Evolutionary conservation across 495 filamentous ascomycete species (phyloP), one percentile per base, ranked within the genome.

Genomic region (Annulohypoxylon moriforme): DNA sequence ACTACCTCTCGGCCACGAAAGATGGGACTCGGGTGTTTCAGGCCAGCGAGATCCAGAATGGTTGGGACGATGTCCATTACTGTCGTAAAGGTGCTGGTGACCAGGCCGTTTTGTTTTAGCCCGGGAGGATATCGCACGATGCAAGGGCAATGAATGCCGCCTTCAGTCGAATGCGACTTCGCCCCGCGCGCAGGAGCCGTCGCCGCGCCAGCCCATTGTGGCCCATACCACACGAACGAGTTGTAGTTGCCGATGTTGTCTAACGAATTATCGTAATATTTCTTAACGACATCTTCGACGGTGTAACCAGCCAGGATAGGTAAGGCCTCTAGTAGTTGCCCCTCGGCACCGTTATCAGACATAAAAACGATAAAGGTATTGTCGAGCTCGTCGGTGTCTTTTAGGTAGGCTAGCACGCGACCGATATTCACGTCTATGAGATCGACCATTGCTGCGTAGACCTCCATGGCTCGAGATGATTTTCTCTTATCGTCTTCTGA

Each of bases 321-420:
- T 59, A 86, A 85, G 10, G 88, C 87, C 67, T 90, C 88, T 63
- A 89, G 85, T 38, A 86, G 82, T 25, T 85, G 85, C 20, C 88
- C 89, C 65, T 90, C 88, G 36, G 89, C 88, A n/a, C 88, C 88
- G 65, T 90, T 90, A 73, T 90, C 87, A 34, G 84, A 86, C 84
- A 90, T 86, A 80, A 90, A 90, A 73, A 86, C 83, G 29, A 90
- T 82, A 52, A 89, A 87, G 4, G 89, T 90, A 73, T 90, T 89
- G 72, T 90, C 87, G 1, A 89, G 80, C 72, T 91, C 88, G 59
- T 82, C 85, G 24, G 84, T 89, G 16, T 81, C 75, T 36, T 85
- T 78, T 8, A 89, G 79, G 67, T 89, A 87, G 25, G 85, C 76
- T 60, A 89, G 80, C 1, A 89, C 85, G 62, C 85, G 85, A 36